These are phyloP conservation scores for Parasitella parasitica DNA, from an alignment of 371 early-diverging fungal genomes.

Conservation along the genomic window DNA sequence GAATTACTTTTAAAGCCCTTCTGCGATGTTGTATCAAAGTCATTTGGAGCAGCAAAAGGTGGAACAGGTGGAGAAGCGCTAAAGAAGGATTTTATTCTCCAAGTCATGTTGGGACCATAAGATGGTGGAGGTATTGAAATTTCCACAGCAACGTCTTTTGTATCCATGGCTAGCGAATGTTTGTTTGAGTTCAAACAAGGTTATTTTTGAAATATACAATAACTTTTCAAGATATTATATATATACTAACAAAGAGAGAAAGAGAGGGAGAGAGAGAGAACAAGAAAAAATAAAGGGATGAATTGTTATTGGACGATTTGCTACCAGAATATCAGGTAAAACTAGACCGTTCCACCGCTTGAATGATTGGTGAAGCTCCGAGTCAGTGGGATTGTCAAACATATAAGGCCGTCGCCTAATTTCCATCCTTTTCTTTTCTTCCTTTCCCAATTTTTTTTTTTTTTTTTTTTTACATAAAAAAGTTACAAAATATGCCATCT, in stretches of 20 bases:
- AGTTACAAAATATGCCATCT: slow-evolving; percentile 11
- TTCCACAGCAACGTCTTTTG: slow-evolving; percentile 28
- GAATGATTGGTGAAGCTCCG: background rate
- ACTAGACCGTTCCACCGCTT: background rate
- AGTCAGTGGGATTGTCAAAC: background rate
- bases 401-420: background rate
- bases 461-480: background rate
- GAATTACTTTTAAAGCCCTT: slow-evolving; percentile 42
- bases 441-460: background rate
- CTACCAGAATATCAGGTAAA: background rate
- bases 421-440: background rate
- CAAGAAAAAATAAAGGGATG: background rate
- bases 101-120: slow-evolving; percentile 34
- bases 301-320: background rate
- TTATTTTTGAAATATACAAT: background rate
- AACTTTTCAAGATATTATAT: background rate
- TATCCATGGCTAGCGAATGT: slow-evolving; percentile 5
- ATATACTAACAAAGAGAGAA: background rate
- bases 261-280: background rate
- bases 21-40: slow-evolving; percentile 31
- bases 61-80: slow-evolving; percentile 15
- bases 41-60: slow-evolving; percentile 32
- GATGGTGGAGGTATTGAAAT: slow-evolving; percentile 45
- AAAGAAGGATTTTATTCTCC: slow-evolving; percentile 41
- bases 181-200: slow-evolving; percentile 2